These are phyloP conservation scores for Nicotiana rustica DNA, from an alignment of 305 asterid species.

Conservation along the genomic window DNA sequence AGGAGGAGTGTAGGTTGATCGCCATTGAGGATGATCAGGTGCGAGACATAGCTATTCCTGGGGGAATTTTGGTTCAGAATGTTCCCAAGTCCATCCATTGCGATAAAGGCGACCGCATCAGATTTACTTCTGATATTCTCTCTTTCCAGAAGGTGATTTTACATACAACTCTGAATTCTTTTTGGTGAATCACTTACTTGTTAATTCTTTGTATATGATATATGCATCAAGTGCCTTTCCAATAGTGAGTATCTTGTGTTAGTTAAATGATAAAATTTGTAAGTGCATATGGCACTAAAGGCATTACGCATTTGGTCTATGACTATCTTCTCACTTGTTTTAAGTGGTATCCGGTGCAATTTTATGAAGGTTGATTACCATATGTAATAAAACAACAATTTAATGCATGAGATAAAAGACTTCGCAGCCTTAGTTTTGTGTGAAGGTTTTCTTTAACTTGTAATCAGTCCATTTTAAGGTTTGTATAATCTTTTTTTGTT, in stretches of 20 bases:
- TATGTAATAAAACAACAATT: not conserved
- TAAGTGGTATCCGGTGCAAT: not conserved
- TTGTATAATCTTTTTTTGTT: not conserved
- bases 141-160: slow-evolving; percentile 72
- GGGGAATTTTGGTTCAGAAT: slow-evolving; percentile 75
- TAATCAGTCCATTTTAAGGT: not conserved
- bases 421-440: not conserved
- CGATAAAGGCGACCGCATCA: slow-evolving; percentile 82
- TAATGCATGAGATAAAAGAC: not conserved
- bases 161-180: too few relatives aligned
- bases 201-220: too few relatives aligned
- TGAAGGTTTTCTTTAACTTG: not conserved
- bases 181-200: too few relatives aligned
- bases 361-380: not conserved
- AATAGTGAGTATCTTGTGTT: not conserved
- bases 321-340: not conserved
- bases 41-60: slow-evolving; percentile 73
- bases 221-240: too few relatives aligned
- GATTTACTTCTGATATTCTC: slow-evolving; percentile 72
- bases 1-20: slow-evolving; percentile 61
- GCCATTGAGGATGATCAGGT: slow-evolving; percentile 67
- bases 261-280: not conserved
- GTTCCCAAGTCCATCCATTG: slow-evolving; percentile 75
- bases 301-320: not conserved
- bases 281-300: not conserved